Percentiles rank a stretch among this genome's conserved stretches.
Conservation (phyloP, 176 grass and related monocot species). For the Phragmites australis region DNA sequence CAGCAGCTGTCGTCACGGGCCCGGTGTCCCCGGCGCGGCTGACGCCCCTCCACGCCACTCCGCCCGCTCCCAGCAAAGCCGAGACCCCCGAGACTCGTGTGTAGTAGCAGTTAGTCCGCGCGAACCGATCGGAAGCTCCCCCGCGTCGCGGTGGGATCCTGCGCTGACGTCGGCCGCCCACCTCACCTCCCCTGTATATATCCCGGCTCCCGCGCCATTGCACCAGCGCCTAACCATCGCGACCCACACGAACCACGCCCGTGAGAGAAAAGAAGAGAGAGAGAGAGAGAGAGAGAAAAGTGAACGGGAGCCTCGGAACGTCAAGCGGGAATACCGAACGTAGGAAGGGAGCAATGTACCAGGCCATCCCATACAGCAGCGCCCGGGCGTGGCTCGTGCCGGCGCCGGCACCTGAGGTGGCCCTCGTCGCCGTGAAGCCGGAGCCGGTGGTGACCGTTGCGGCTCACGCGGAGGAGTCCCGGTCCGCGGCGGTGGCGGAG, state of each 20-base stretch:
- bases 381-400: conserved; percentile 43
- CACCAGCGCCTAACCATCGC: conserved; percentile 18
- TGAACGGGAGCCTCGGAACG: not conserved
- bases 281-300: too few relatives aligned
- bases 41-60: conserved; percentile 42
- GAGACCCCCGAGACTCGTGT: conserved; percentile 14
- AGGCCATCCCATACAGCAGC: conserved; percentile 78
- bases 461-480: not conserved
- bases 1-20: conserved; percentile 40
- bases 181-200: conserved; percentile 46
- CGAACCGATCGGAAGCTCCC: conserved; percentile 19
- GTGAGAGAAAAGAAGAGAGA: not conserved
- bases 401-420: not conserved
- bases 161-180: conserved; percentile 37
- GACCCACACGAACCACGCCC: conserved; percentile 34
- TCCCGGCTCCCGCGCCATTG: conserved; percentile 18
- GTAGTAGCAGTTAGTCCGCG: conserved; percentile 21
- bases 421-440: conserved; percentile 29
- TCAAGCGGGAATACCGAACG: not conserved
- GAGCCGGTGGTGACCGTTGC: conserved; percentile 3
- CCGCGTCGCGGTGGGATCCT: conserved; percentile 1
- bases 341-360: conserved; percentile 49
- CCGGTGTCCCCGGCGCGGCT: conserved; percentile 18
- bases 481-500: not conserved
- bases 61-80: too few relatives aligned